phyloP scores from a whole-genome alignment of 1,284 basidiomycete species.

The Papiliotrema nemorosa region DNA sequence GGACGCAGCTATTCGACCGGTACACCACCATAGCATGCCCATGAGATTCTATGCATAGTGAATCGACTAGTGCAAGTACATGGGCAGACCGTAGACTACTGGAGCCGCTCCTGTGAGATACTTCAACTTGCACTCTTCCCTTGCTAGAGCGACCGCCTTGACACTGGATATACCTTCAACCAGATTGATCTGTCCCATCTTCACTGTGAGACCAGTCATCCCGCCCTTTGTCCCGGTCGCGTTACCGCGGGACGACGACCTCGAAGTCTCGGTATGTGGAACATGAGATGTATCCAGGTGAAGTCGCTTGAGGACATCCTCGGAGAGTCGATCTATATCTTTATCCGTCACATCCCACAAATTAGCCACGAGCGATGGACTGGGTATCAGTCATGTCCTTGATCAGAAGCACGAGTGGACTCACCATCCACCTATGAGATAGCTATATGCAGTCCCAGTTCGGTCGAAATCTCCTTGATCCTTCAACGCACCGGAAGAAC shows the following conservation, averaged over 20 bases:
- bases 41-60: too few relatives aligned
- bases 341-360: conserved; percentile 98
- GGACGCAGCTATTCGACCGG: too few relatives aligned
- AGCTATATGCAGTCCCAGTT: conserved; percentile 85
- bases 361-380: conserved; percentile 88
- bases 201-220: neutral
- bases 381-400: conserved; percentile 39
- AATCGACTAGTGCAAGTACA: conserved; percentile 29
- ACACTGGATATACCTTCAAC: conserved; percentile 57
- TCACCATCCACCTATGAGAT: conserved; percentile 93
- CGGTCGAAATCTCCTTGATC: conserved; percentile 93
- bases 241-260: neutral
- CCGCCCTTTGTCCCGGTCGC: conserved; percentile 1
- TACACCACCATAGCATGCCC: too few relatives aligned
- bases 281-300: conserved; percentile 53
- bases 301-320: conserved; percentile 74
- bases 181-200: neutral
- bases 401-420: conserved; percentile 41
- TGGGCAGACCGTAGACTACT: conserved; percentile 89
- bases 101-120: conserved; percentile 95
- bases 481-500: conserved; percentile 82
- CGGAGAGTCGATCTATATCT: conserved; percentile 90
- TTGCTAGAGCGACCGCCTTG: conserved; percentile 71
- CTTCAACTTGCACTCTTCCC: conserved; percentile 79
- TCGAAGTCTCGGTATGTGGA: neutral